Base-by-base conservation (phyloP, 306 rosid species). In the Inga laurina region DNA sequence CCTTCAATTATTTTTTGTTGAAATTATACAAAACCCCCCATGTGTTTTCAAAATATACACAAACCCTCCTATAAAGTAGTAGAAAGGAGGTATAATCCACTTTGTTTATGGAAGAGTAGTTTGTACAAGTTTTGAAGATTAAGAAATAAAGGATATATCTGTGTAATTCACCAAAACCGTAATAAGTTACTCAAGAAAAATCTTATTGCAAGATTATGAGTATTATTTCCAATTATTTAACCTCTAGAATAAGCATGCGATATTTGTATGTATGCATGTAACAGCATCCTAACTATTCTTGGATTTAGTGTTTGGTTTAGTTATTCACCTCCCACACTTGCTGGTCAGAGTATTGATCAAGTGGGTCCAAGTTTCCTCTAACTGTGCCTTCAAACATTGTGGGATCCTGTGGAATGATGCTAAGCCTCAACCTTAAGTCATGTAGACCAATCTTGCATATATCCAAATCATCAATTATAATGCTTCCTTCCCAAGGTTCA, bases 341-440 rank as follows among this genome's bases (percentile, higher is more conserved):
- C 45, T 15, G 66, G 86, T 95, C 98, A 34, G 98, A 86, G 80
- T 95, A 85, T 67, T 83, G 89, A 51, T 86, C 81, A 0, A 95
- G 84, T 48, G 99, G 98, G 57, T 93, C 99, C 30, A 95, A 86
- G 84, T 95, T 95, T 77, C 92, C 94, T 88, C 98, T 91, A 72
- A 93, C 88, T 4, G 98, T 93, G 86, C 98, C 98, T 84, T 93
- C 98, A 85, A 93, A 95, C 93, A 95, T 87, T 44, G 94, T 79
- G 9, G 99, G 97, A 66, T 93, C 99, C 81, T 95, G 99, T 16
- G 99, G 98, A 59, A 95, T 95, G 85, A 93, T 95, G 85, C 99
- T 93, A 49, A 95, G 94, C 90, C 92, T 93, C 78, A 94, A 86
- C 86, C 99, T 89, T 43, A 95, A 85, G 86, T 95, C 99, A 88